Evolutionary conservation across 139 green algal species (phyloP).

Genomic region (Tetradesmus obliquus): DNA sequence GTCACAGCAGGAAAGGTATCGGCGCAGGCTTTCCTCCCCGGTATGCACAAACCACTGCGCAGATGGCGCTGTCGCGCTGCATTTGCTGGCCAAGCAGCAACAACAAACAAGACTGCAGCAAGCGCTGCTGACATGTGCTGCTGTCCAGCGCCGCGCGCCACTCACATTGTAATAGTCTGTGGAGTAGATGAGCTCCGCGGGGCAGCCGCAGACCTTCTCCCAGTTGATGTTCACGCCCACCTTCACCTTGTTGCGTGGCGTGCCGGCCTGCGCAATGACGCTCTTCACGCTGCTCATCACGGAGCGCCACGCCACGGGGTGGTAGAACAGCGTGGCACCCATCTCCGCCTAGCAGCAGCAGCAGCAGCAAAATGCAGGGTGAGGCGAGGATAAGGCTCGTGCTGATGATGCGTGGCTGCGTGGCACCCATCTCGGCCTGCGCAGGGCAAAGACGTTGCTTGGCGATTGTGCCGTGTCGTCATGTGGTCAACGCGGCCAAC

Average conservation of each 20-base stretch:
- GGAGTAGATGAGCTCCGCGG: conserved; percentile 26
- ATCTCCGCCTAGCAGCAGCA: conserved; percentile 43
- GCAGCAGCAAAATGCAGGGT: neutral
- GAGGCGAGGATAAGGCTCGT: no score
- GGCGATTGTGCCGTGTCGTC: neutral
- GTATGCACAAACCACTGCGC: no score
- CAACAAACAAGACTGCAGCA: no score
- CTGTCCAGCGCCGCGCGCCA: neutral
- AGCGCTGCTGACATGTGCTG: no score
- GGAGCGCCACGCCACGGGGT: neutral
- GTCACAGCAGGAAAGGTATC: no score
- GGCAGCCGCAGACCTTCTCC: conserved; percentile 53
- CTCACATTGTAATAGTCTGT: conserved; percentile 27
- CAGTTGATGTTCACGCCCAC: conserved; percentile 50
- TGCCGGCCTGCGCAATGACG: conserved; percentile 7
- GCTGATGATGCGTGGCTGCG: neutral
- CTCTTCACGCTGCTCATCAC: conserved; percentile 15
- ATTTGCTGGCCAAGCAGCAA: no score
- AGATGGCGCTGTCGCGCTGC: no score
- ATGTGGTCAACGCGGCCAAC: no score
- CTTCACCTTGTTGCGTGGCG: conserved; percentile 35
- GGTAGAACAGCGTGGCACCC: conserved; percentile 50
- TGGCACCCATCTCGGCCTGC: conserved; percentile 48
- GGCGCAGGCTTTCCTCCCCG: no score
- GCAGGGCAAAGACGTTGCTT: neutral